Base-by-base conservation (phyloP, 1,139 yeast genomes). In the Hanseniaspora sp. region DNA sequence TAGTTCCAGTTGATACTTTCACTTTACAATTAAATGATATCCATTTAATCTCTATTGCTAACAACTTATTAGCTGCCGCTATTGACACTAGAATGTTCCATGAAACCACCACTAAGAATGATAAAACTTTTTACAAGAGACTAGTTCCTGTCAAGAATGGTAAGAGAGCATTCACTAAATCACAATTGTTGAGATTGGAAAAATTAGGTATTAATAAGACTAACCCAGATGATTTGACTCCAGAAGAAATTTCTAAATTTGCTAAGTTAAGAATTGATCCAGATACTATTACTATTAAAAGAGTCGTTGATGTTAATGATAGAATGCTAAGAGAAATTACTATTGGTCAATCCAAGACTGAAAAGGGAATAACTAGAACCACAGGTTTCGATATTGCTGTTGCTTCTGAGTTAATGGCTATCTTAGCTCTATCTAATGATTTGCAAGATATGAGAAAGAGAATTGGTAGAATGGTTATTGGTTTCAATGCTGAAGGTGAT, bases 1-100 rank as follows among this genome's bases (percentile, higher is more conserved):
- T 83, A 29, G 83, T 84, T 64, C 94, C 94, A 53, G 84, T 84
- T 92, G 94, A 84, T 67, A 92, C 84, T 67, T 84, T 84, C 71
- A 84, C 84, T 70, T 78, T 84, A 83, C 92, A 84, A 67, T 74
- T 84, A 59, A 84, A 92, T 52, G 94, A 84, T 67, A 84, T 84
- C 58, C 92, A 84, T 66, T 90, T 92, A 39, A 83, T 84, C 60
- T 80, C 86, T 53, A 84, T 83, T 45, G 92, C 94, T 18, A 85
- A 83, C 63, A 84, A 84, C 70, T 72, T 84, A 62, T 71, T 84
- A 57, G 86, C 90, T 59, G 92, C 94, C 56, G 92, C 92, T 44
- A 82, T 84, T 55, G 94, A 84, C 69, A 83, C 94, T 12, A 77
- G 94, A 71, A 82, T 83, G 75, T 84, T 84, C 74, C 94, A 84